Base-by-base conservation (phyloP, 208 protist species). In the Vickermania ingenoplastis region DNA sequence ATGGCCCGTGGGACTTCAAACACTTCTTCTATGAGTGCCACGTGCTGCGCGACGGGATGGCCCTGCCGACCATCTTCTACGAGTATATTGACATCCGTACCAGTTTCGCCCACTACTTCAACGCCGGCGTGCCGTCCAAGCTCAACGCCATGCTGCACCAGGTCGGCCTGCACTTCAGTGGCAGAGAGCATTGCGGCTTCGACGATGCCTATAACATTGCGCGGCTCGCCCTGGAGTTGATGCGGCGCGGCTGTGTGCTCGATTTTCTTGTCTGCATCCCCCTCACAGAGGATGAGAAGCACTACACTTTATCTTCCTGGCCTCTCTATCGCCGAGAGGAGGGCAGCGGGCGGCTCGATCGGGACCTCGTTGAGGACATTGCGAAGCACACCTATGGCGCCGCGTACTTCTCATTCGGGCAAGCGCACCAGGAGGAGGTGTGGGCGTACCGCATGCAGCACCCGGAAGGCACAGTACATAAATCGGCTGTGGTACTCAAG, bases 181-280 rank as follows among this genome's bases (percentile, higher is more conserved):
- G 91, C 4, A 75, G 86, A 24, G 77, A 73, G 13, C 91, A 96
- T 59, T 89, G 75, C 67, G 91, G 91, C 53, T 92, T 94, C 62
- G 91, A 96, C 60, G 91, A 96, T 57, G 79, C 91, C 21, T 73
- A 80, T 45, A 96, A 96, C 68, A 96, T 96, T 55, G 88, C 91
- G 1, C 88, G 91, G 0, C 72, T 95, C 4, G 77, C 79, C 1
- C 61, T 93, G 48, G 72, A 76, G 26, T 89, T 94, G 88, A 91
- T 92, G 84, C 57, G 68, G 30, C 61, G 50, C 0, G 88, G 88
- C 36, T 94, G 88, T 63, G 63, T 92, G 21, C 83, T 94, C 60
- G 78, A 94, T 71, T 94, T 86, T 60, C 65, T 94, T 1, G 29
- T 86, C 1, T 59, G 71, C 29, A 83, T 94, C 52, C 81, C 84